Percentiles rank a stretch among this genome's conserved stretches.
phyloP scores from a whole-genome alignment of 805 yeast species.

The Ogataea nitratoaversa region DNA sequence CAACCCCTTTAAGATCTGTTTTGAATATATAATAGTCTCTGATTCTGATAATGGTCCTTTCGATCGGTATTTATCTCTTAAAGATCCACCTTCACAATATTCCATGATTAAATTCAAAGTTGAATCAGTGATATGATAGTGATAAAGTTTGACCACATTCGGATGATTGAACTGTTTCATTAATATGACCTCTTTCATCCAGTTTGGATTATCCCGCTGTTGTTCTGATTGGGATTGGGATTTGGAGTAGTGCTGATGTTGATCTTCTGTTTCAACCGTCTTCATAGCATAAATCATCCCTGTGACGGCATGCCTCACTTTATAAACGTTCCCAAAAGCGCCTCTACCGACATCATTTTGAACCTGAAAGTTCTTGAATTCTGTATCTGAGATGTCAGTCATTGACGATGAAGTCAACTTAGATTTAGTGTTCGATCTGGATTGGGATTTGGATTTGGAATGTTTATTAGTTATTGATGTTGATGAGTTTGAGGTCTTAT shows the following conservation, averaged over 20 bases:
- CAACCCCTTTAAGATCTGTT: constrained; percentile 58
- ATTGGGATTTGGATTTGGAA: too few species aligned
- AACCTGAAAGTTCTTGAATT: constrained; percentile 41
- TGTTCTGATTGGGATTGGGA: background rate
- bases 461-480: too few species aligned
- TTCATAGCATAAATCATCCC: constrained; percentile 24
- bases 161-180: constrained; percentile 61
- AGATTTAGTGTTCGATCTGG: too few species aligned
- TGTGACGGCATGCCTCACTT: constrained; percentile 11
- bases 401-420: constrained; percentile 9
- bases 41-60: constrained; percentile 54
- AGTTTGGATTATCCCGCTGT: constrained; percentile 7
- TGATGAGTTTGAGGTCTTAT: too few species aligned
- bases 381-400: constrained; percentile 15
- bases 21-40: constrained; percentile 45
- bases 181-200: constrained; percentile 66
- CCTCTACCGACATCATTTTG: constrained; percentile 78
- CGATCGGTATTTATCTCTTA: constrained; percentile 47
- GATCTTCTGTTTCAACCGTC: constrained; percentile 11
- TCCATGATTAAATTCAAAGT: constrained; percentile 60
- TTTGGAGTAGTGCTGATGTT: too few species aligned
- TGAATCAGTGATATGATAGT: constrained; percentile 52
- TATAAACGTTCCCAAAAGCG: constrained; percentile 84
- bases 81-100: constrained; percentile 62
- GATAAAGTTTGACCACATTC: constrained; percentile 65